Conservation (phyloP, 495 filamentous ascomycete genomes). For the Mytilinidion resinicola region DNA sequence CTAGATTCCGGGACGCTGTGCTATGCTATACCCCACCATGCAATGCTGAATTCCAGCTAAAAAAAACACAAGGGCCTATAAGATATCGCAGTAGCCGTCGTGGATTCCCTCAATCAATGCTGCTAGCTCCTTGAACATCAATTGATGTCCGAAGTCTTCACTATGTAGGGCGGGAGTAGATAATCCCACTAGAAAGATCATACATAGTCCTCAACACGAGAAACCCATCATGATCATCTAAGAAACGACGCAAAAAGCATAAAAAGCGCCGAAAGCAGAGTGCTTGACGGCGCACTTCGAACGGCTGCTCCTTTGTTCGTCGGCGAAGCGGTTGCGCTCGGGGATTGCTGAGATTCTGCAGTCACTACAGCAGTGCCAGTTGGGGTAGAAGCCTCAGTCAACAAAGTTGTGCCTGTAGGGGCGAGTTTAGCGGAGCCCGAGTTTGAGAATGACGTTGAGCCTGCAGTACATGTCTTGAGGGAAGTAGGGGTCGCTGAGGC, state of each 20-base stretch:
- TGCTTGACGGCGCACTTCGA: background rate
- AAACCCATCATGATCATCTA: too few species aligned
- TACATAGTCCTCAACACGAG: too few species aligned
- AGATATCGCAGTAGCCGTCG: too few species aligned
- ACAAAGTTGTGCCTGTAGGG: background rate
- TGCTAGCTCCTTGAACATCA: too few species aligned
- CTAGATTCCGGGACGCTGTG: too few species aligned
- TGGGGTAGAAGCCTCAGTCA: background rate
- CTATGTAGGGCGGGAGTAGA: too few species aligned
- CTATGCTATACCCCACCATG: too few species aligned
- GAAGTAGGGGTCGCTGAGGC: background rate
- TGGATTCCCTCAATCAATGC: too few species aligned
- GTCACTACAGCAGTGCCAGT: background rate
- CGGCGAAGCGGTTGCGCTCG: background rate
- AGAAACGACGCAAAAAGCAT: background rate
- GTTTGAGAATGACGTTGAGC: background rate
- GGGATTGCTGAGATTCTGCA: slow-evolving; percentile 1
- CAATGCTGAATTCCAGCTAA: too few species aligned
- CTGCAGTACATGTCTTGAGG: background rate
- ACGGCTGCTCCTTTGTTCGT: background rate
- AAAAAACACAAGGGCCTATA: too few species aligned
- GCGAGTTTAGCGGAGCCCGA: background rate
- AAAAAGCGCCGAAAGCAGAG: background rate
- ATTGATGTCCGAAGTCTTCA: too few species aligned
- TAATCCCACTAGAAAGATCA: too few species aligned